Conservation (phyloP, 768 basidiomycete species). For the Amanita phalloides region DNA sequence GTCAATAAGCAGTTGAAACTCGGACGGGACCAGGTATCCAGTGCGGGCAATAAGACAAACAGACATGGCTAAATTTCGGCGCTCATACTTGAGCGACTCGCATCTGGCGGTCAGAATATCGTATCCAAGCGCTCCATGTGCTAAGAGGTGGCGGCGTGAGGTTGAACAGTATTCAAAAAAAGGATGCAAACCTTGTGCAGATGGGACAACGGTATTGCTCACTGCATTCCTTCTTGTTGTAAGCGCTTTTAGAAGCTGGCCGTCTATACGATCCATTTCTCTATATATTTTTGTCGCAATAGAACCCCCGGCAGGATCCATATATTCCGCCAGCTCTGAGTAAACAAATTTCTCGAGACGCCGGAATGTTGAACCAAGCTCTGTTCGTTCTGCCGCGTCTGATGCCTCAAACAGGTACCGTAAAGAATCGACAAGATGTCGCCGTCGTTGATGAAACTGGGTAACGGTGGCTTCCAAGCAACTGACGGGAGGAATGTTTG, state of each 20-base stretch:
- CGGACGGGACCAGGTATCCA: constrained; percentile 47
- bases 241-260: constrained; percentile 41
- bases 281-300: constrained; percentile 48
- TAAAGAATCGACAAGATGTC: constrained; percentile 61
- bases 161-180: background rate
- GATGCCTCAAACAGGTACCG: constrained; percentile 59
- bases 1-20: constrained; percentile 55
- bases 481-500: constrained; percentile 47
- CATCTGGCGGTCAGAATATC: constrained; percentile 60
- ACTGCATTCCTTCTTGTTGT: constrained; percentile 51
- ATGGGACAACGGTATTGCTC: constrained; percentile 45
- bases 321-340: constrained; percentile 37
- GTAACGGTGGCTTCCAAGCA: constrained; percentile 58
- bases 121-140: constrained; percentile 42
- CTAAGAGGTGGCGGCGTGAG: constrained; percentile 15
- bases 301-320: constrained; percentile 22
- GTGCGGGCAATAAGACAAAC: constrained; percentile 54
- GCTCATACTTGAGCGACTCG: constrained; percentile 66
- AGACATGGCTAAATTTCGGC: constrained; percentile 53
- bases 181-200: constrained; percentile 38
- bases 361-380: constrained; percentile 35
- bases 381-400: constrained; percentile 31
- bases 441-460: constrained; percentile 59
- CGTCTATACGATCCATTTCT: constrained; percentile 52
- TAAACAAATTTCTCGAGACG: constrained; percentile 46